A percentile compares a stretch with the other conserved stretches of the same genome.
phyloP scores from a whole-genome alignment of 768 basidiomycete species.

The Collybia nuda region DNA sequence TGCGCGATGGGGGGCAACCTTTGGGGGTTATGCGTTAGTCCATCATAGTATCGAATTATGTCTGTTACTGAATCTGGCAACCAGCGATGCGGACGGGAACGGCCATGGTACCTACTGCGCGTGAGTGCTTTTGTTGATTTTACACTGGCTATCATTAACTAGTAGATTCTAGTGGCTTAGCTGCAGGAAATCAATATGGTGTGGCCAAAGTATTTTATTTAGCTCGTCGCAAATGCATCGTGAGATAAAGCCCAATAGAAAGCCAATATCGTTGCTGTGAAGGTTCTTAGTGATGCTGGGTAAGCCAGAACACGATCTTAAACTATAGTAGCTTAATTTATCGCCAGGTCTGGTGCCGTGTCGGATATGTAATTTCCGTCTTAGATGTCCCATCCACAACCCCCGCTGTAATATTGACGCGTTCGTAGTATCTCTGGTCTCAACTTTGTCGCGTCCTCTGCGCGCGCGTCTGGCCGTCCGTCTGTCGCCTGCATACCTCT shows the following conservation, averaged over 20 bases:
- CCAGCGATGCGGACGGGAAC: slow-evolving; percentile 30
- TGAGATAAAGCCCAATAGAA: not conserved
- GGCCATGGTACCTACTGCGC: slow-evolving; percentile 43
- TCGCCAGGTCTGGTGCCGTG: not conserved
- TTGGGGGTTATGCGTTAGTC: slow-evolving; percentile 21
- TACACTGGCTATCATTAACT: not conserved
- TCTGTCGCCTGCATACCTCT: not conserved
- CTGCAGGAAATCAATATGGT: slow-evolving; percentile 31
- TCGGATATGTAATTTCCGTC: not conserved
- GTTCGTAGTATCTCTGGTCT: slow-evolving; percentile 36
- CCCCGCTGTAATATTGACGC: no score
- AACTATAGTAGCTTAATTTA: no score
- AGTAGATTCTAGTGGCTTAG: slow-evolving; percentile 24
- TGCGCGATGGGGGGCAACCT: slow-evolving; percentile 38
- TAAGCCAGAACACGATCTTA: not conserved
- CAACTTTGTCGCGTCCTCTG: slow-evolving; percentile 49
- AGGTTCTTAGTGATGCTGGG: slow-evolving; percentile 4
- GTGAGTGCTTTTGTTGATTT: slow-evolving; percentile 14
- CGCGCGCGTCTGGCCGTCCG: slow-evolving; percentile 54
- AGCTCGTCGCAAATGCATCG: not conserved
- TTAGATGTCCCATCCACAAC: no score
- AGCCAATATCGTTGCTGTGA: slow-evolving; percentile 9
- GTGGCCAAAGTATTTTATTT: slow-evolving; percentile 23
- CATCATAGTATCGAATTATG: not conserved
- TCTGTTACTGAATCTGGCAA: not conserved